Evolutionary conservation across 169 alveolate species (phyloP), one percentile per base, ranked within the genome.

Genomic region (Plasmodium reichenowi): DNA sequence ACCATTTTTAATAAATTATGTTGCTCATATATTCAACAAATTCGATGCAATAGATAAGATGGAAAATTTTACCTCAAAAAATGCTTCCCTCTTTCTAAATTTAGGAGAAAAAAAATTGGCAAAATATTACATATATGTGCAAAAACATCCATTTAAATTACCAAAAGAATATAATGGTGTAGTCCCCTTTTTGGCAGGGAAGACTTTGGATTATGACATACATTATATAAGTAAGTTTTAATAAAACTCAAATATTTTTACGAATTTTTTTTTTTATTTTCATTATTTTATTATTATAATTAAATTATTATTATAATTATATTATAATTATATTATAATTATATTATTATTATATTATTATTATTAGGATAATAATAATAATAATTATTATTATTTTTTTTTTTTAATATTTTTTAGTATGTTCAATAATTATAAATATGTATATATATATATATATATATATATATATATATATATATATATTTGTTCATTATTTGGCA

Each of bases 101-200:
- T 88, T 94, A 52, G 92, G 76, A 17, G 92, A 60, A 45, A 94
- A 92, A 2, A 47, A 78, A 68, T 32, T 54, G 45, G 50, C 72
- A 63, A 6, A 32, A 4, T 5, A 32, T 32, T 32, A 0, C 45
- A 17, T 83, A 45, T 74, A 29, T 48, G 80, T 89, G 32, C 38
- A 83, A 62, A 63, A 64, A 50, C 59, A 70, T 29, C 26, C 15
- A 20, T 47, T 67, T n/a, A 92, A 38, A 74, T 56, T 78, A 45
- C 74, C 80, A 22, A 54, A 52, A 32, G 89, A 73, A 10, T 88
- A 89, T 52, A 85, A 47, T 32, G 95, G 88, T 10, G 93, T 93
- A n/a, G 62, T 94, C 54, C 96, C 96, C n/a, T 94, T 92, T 71
- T 43, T 90, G 68, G 89, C 96, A 45, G 94, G 94, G 7, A 63